Base-by-base conservation (phyloP, 2,329 filamentous ascomycete species). In the Cladosporium sp. region DNA sequence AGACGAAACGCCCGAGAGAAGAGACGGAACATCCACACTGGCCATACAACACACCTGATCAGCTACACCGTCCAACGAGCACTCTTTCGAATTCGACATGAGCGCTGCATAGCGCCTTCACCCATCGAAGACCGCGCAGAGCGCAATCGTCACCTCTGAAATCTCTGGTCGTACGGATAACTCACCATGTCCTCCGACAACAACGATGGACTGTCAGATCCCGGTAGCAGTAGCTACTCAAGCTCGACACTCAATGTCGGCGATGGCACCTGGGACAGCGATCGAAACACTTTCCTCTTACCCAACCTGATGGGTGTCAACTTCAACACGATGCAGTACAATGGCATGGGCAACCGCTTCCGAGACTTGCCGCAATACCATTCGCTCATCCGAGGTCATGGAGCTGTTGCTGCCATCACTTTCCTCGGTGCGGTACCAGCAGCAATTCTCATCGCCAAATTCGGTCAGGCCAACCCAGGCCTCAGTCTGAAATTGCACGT, bases 301-400 rank as follows among this genome's bases (percentile, higher is more conserved):
- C 88, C 88, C 30, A 90, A 90, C 63, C 72, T 93, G 40, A 75
- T 84, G 61, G 87, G 86, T 7, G 70, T 89, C 56, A 88, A 90
- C 65, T 88, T 89, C 66, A 85, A 85, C 43, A 91, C 88, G 5
- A 91, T 88, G 83, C 83, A 79, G 65, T 90, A 89, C 71, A 93
- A 93, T 79, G 88, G 88, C 67, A 91, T 92, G 88, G 86, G 83
- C 53, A 91, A 90, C 66, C 83, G 88, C 52, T 92, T 92, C 68
- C 76, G 80, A 44, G 80, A 79, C 9, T 69, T 89, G 56, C 66
- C 76, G 9, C 79, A 87, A 61, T 95, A 95, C 65, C 85, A 88
- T 62, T 72, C 68, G 22, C 75, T 92, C 40, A 79, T 95, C 50
- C 71, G 77, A 22, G 87, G 81, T 30, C 88, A 95, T 62, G 89